phyloP scores from a whole-genome alignment of 2,329 filamentous ascomycete species.

The Onygena corvina region DNA sequence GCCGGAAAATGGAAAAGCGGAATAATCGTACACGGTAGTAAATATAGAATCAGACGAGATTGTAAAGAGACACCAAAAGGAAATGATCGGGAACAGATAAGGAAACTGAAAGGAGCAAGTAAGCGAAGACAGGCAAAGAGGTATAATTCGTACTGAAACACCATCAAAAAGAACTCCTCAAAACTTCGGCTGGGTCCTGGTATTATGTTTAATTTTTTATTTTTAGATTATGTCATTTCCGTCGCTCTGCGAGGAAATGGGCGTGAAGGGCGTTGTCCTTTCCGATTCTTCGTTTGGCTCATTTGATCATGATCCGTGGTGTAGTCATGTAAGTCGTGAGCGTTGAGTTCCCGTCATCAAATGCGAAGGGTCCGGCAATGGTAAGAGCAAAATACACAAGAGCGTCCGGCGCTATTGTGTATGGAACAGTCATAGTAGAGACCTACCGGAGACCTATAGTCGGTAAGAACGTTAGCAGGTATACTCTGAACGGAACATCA shows the following conservation, averaged over 20 bases:
- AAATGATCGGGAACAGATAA: background rate
- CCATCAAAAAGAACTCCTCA: conserved; percentile 1
- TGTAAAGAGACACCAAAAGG: background rate
- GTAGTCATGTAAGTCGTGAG: background rate
- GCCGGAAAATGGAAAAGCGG: too few relatives aligned
- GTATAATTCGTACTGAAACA: conserved; percentile 1
- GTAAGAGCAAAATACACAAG: conserved; percentile 6
- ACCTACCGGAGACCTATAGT: background rate
- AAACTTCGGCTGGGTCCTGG: background rate
- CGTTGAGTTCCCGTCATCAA: background rate
- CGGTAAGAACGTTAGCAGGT: background rate
- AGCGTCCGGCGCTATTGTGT: conserved; percentile 4
- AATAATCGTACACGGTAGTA: too few relatives aligned
- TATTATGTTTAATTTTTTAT: background rate
- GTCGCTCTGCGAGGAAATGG: conserved; percentile 5
- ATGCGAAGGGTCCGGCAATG: background rate
- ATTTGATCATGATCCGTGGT: conserved; percentile 2
- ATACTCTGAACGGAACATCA: background rate
- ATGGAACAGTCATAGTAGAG: background rate
- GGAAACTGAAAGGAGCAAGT: background rate
- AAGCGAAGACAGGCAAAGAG: background rate
- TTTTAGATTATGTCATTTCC: background rate
- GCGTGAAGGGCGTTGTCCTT: background rate
- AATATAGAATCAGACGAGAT: too few relatives aligned
- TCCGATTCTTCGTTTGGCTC: background rate